Base-by-base conservation (phyloP, 257 asterid genomes). In the Scutellaria baicalensis region DNA sequence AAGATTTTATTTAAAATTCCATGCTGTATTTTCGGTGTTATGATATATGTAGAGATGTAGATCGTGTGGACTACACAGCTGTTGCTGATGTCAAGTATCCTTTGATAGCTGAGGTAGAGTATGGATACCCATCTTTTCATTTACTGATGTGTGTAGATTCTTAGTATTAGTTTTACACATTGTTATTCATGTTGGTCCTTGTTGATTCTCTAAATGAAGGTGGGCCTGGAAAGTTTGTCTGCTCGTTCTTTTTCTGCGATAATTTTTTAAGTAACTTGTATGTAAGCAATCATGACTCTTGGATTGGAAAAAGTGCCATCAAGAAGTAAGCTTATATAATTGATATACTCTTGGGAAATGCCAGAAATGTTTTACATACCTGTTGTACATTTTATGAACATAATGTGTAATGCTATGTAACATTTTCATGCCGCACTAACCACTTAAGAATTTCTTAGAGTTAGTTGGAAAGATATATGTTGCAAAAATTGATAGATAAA, bases 1-100 rank as follows among this genome's bases (percentile, higher is more conserved):
- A 43, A 23, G 66, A 33, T 67, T 68, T 52, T 50, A 44, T 48
- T n/a, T 64, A 17, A 64, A 48, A 35, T 27, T 54, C 14, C 64
- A 21, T 12, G 49, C 35, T 39, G 65, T 66, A 33, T 57, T 56
- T 14, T 59, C 66, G 54, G 31, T 80, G 31, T 61, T 52, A 23
- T 61, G 44, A 69, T 58, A 52, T 23, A 54, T 84, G 80, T 82
- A 93, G 99, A 63, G 86, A 88, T 71, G 56, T 42, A 72, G 96
- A 91, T 14, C 91, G 83, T 68, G 97, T 94, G 80, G 75, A 89
- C 75, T 89, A 64, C 81, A 21, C 85, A 18, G 80, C 81, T 59
- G 81, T 86, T 82, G 96, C 95, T 64, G 81, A 87, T 60, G 82
- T 86, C 69, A 91, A 94, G 84, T 93, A 91, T 64, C 92, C 97